Evolutionary conservation across 805 yeast species (phyloP).

Genomic region (Pichia heedii): DNA sequence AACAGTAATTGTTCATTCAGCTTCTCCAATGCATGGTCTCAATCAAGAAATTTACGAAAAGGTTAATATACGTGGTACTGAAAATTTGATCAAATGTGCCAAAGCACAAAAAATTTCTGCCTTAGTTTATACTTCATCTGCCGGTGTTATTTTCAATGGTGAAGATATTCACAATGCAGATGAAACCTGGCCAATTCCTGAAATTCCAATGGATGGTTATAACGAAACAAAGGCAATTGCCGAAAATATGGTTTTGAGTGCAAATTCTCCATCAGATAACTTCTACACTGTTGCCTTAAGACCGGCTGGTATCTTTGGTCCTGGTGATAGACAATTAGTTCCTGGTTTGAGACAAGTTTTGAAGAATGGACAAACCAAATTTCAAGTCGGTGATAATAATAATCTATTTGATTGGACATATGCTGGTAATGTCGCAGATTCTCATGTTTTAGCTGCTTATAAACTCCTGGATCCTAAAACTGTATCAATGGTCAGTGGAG

Average conservation of each 20-base stretch:
- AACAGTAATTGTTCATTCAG: conserved; percentile 83
- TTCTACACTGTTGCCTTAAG: conserved; percentile 79
- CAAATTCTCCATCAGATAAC: conserved; percentile 48
- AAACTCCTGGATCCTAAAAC: conserved; percentile 45
- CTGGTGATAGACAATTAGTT: conserved; percentile 94
- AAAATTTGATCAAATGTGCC: conserved; percentile 59
- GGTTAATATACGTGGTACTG: conserved; percentile 88
- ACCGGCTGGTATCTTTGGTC: conserved; percentile 98
- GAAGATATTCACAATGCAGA: conserved; percentile 85
- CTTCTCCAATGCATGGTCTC: conserved; percentile 91
- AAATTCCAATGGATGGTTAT: conserved; percentile 90
- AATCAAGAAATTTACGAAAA: conserved; percentile 74
- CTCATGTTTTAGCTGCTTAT: conserved; percentile 88
- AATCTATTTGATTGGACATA: conserved; percentile 95
- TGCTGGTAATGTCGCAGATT: conserved; percentile 96
- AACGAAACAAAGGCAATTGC: conserved; percentile 92
- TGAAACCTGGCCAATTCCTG: conserved; percentile 90
- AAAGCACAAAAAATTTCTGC: conserved; percentile 45
- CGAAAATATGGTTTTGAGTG: conserved; percentile 68
- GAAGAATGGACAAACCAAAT: conserved; percentile 74
- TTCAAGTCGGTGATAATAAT: conserved; percentile 90
- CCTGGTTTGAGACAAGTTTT: conserved; percentile 87
- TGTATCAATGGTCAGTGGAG: conserved; percentile 58
- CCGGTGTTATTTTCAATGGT: conserved; percentile 97
- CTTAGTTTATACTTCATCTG: conserved; percentile 90